Evolutionary conservation across 2,329 filamentous ascomycete species (phyloP).

Genomic region (Lecanosticta acicola): DNA sequence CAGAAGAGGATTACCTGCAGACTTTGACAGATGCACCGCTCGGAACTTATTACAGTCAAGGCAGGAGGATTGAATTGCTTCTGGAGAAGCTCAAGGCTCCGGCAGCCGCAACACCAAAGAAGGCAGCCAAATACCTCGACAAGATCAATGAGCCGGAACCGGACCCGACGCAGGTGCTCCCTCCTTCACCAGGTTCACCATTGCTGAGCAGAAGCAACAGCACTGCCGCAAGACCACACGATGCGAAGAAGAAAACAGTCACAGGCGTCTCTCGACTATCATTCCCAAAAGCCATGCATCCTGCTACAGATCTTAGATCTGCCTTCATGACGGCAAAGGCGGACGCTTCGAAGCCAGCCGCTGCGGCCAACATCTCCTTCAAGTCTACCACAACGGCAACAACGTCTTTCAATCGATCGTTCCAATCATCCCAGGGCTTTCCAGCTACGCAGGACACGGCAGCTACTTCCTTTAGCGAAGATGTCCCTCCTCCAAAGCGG

Average conservation of each 20-base stretch:
- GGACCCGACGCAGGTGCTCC: background rate
- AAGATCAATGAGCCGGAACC: background rate
- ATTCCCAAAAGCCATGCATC: background rate
- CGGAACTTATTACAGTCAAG: background rate
- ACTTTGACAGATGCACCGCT: background rate
- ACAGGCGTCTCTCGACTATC: background rate
- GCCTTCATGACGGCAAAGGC: background rate
- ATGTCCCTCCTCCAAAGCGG: slow-evolving; percentile 4
- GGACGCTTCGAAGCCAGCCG: background rate
- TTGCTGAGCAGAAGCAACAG: background rate
- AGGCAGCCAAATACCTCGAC: background rate
- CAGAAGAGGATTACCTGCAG: slow-evolving; percentile 1
- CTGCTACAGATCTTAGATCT: background rate
- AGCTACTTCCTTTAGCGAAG: slow-evolving; percentile 13
- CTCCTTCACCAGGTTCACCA: background rate
- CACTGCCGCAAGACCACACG: background rate
- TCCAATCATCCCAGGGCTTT: slow-evolving; percentile 5
- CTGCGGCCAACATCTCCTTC: slow-evolving; percentile 2
- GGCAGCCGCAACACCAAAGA: background rate
- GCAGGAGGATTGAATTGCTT: slow-evolving; percentile 4
- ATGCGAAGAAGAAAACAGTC: too few relatives aligned
- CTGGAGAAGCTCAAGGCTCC: background rate
- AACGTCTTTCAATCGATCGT: slow-evolving; percentile 11
- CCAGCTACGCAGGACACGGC: slow-evolving; percentile 12
- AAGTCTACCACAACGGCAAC: slow-evolving; percentile 6